Base-by-base conservation (phyloP, 2,329 filamentous ascomycete species). In the Colletotrichum lupini region DNA sequence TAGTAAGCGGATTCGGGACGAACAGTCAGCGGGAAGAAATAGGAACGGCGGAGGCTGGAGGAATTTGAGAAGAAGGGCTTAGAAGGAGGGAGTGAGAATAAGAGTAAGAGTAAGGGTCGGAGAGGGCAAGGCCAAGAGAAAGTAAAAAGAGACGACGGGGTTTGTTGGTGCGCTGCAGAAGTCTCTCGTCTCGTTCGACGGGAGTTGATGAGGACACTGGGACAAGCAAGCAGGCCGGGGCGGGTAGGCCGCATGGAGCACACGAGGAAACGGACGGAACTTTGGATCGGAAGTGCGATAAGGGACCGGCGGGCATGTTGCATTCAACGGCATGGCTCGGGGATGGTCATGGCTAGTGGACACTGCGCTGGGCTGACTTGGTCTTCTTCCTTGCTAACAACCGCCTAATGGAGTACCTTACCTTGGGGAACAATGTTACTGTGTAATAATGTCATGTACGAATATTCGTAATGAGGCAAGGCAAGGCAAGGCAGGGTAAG, bases 141-240 rank as follows among this genome's bases (percentile, higher is more conserved):
- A 19, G 16, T 49, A 49, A 8, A 19, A n/a, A 12, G 24, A 57
- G 32, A 28, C 37, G 37, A 58, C n/a, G 60, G 32, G 52, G 64
- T 60, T 62, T 52, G 64, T 57, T 62, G 46, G 64, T 68, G 64
- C 68, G 35, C 56, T 56, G 68, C 55, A 66, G 56, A 59, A 67
- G 59, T 35, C 30, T n/a, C 19, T n/a, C 4, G 42, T 49, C 42
- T 49, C 42, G 49, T n/a, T 22, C 7, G 59, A 52, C 24, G 58
- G 19, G 2, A 24, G 24, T 22, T 24, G 59, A 69, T 19, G 61
- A 65, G 35, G 52, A 19, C 53, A 19, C 30, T 32, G 30, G 8
- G 30, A 32, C 30, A 35, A 35, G 32, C 32, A 35, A 12, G 32
- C 32, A 26, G 59, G 8, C 14, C 12, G 22, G 8, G 60, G 22